A percentile compares a stretch with the other conserved stretches of the same genome.
phyloP scores from a whole-genome alignment of 352 stramenopile species.

The Phytopythium aichiense region DNA sequence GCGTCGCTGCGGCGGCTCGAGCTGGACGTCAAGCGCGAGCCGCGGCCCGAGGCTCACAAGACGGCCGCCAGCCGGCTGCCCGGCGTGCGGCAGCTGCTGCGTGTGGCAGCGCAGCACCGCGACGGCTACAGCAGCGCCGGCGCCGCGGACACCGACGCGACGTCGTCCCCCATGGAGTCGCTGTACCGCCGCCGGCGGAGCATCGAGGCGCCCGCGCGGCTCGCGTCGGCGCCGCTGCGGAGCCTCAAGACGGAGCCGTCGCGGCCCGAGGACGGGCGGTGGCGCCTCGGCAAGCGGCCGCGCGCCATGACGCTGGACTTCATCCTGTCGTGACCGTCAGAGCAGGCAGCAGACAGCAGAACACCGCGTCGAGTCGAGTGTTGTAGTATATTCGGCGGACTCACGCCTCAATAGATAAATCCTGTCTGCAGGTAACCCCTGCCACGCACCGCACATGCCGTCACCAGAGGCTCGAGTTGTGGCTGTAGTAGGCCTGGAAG shows the following conservation, averaged over 20 bases:
- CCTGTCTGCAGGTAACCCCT: not conserved
- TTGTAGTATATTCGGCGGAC: conserved; percentile 4
- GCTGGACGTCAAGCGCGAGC: too few species aligned
- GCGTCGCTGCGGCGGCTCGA: not conserved
- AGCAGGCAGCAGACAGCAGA: conserved; percentile 4
- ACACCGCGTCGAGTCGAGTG: not conserved
- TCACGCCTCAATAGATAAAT: conserved; percentile 8
- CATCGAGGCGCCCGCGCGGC: not conserved
- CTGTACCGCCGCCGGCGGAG: not conserved
- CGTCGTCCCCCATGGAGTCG: not conserved
- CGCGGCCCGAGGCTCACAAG: not conserved
- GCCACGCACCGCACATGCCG: not conserved
- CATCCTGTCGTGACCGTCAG: conserved; percentile 18
- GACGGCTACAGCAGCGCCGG: conserved; percentile 7
- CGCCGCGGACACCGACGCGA: not conserved
- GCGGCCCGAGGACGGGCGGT: not conserved
- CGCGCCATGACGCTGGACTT: conserved; percentile 24
- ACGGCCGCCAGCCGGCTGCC: not conserved
- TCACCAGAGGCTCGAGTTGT: conserved; percentile 5
- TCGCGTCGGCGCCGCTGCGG: not conserved
- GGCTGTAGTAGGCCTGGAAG: conserved; percentile 2
- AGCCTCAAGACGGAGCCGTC: not conserved
- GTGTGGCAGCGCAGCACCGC: not conserved
- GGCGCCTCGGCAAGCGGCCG: conserved; percentile 5
- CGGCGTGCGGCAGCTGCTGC: conserved; percentile 2